These are phyloP conservation scores for Ustilago xerochloae DNA, from an alignment of 1,284 basidiomycete species.

Conservation along the genomic window DNA sequence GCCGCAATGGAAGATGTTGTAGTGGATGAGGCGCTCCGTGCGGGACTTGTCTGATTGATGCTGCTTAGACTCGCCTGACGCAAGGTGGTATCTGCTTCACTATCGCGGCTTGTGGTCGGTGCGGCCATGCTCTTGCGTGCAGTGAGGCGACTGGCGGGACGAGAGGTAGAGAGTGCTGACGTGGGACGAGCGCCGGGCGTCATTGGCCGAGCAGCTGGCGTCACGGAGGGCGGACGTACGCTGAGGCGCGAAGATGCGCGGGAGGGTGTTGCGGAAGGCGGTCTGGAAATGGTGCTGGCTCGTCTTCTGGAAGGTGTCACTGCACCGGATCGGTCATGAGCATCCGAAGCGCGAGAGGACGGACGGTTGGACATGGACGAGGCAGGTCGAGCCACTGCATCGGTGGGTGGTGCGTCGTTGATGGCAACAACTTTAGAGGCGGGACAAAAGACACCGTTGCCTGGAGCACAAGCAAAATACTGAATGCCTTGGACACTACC, in stretches of 20 bases:
- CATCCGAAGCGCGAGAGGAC: conserved; percentile 44
- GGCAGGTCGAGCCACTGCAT: conserved; percentile 62
- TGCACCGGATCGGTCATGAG: conserved; percentile 28
- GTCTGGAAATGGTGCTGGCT: conserved; percentile 35
- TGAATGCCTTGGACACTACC: conserved; percentile 84
- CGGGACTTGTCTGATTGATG: conserved; percentile 61
- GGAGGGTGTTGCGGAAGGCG: conserved; percentile 41
- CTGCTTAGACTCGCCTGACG: conserved; percentile 23
- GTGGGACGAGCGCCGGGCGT: conserved; percentile 36
- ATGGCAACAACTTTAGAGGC: conserved; percentile 75
- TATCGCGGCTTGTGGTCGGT: conserved; percentile 9
- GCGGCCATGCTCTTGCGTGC: conserved; percentile 51
- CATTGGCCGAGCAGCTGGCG: conserved; percentile 39
- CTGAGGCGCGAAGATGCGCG: conserved; percentile 43
- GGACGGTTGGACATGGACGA: conserved; percentile 60
- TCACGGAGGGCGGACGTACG: conserved; percentile 42
- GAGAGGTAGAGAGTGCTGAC: conserved; percentile 51
- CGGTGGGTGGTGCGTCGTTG: conserved; percentile 45
- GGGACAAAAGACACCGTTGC: conserved; percentile 90
- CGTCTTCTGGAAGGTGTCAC: conserved; percentile 40
- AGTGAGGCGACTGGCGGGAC: conserved; percentile 42
- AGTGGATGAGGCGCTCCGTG: conserved; percentile 7
- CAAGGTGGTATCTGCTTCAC: conserved; percentile 27
- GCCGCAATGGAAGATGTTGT: conserved; percentile 22
- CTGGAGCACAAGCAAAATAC: conserved; percentile 86